Conservation (phyloP, 352 stramenopile genomes). For the Phytophthora hybrid region DNA sequence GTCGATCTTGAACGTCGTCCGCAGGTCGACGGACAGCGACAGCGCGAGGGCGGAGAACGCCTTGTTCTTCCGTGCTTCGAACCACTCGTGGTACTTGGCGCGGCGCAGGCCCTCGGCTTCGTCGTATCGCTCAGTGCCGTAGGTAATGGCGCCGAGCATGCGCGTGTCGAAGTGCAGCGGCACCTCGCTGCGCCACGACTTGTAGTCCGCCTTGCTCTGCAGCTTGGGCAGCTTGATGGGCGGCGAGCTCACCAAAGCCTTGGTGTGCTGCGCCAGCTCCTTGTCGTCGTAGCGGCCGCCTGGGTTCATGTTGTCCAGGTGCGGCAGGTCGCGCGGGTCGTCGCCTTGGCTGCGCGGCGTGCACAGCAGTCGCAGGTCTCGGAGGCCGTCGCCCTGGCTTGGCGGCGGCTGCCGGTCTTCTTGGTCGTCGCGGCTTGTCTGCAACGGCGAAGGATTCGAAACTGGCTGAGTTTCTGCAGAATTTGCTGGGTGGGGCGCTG, state of each 20-base stretch:
- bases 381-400: no score
- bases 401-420: no score
- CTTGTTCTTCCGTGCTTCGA: slow-evolving; percentile 7
- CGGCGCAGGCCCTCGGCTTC: background rate
- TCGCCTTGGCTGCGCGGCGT: no score
- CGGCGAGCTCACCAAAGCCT: background rate
- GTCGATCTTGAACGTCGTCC: background rate
- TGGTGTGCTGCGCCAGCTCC: background rate
- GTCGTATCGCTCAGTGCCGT: background rate
- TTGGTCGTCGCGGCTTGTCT: no score
- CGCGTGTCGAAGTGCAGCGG: slow-evolving; percentile 3
- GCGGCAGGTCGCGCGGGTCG: no score
- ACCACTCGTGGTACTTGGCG: no score
- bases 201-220: background rate
- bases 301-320: background rate
- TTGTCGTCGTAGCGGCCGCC: slow-evolving; percentile 3
- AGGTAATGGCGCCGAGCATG: slow-evolving; percentile 8
- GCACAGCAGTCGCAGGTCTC: no score
- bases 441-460: no score
- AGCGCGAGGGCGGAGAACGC: slow-evolving; percentile 3
- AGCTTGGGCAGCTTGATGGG: slow-evolving; percentile 2
- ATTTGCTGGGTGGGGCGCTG: no score
- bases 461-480: background rate
- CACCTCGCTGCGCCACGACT: slow-evolving; percentile 6
- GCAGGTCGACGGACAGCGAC: background rate